phyloP scores from a whole-genome alignment of 805 yeast genomes.

The Hanseniaspora clermontiae region DNA sequence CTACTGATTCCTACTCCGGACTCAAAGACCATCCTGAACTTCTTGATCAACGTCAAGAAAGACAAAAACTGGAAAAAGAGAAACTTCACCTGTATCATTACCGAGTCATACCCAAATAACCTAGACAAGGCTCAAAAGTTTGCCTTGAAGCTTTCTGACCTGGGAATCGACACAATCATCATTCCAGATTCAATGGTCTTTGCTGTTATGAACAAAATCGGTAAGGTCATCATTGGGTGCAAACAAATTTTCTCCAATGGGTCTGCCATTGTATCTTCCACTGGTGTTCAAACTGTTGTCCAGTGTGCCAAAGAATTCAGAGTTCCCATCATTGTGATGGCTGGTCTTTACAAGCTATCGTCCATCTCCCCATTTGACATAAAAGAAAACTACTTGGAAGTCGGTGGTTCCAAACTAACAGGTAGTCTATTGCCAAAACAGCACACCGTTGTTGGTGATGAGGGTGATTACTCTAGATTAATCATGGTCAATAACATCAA shows the following conservation, averaged over 20 bases:
- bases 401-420: constrained; percentile 76
- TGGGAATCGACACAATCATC: constrained; percentile 77
- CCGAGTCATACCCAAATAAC: constrained; percentile 86
- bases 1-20: constrained; percentile 85
- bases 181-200: constrained; percentile 87
- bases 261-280: constrained; percentile 73
- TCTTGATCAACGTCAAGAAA: constrained; percentile 70
- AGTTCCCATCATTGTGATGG: constrained; percentile 93
- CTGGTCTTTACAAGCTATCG: constrained; percentile 84
- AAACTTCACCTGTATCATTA: constrained; percentile 79
- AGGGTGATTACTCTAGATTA: constrained; percentile 27
- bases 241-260: constrained; percentile 92
- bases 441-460: constrained; percentile 35
- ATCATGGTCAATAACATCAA: constrained; percentile 63
- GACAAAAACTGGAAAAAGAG: constrained; percentile 40
- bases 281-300: constrained; percentile 86
- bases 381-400: constrained; percentile 63
- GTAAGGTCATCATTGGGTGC: constrained; percentile 89
- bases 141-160: constrained; percentile 66
- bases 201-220: constrained; percentile 95
- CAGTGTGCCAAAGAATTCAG: constrained; percentile 90
- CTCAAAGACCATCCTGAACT: constrained; percentile 77
- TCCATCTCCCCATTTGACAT: constrained; percentile 86
- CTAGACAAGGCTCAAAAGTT: constrained; percentile 64
- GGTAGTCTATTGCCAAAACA: constrained; percentile 62